Conservation (phyloP, 352 stramenopile species). For the Sclerospora graminicola region DNA sequence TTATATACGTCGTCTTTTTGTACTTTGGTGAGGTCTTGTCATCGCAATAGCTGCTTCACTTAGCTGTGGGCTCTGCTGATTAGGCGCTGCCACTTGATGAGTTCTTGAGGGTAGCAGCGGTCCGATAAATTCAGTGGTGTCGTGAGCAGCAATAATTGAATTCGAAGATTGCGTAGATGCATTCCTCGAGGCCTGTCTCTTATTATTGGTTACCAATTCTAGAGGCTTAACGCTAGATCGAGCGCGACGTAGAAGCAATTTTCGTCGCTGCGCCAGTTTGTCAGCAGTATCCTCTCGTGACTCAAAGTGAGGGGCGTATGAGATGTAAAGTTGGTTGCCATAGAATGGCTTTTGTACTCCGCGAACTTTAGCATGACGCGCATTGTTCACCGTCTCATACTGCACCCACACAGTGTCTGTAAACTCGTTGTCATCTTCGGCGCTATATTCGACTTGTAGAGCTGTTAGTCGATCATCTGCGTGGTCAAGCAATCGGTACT, state of each 20-base stretch:
- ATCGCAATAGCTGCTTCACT: not conserved
- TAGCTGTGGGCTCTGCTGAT: slow-evolving; percentile 1
- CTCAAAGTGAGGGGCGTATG: slow-evolving; percentile 58
- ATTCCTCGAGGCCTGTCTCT: not conserved
- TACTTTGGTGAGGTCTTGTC: slow-evolving; percentile 7
- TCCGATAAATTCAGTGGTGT: slow-evolving; percentile 31
- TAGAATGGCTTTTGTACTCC: slow-evolving; percentile 55
- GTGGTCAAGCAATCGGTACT: slow-evolving; percentile 43
- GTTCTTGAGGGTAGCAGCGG: slow-evolving; percentile 22
- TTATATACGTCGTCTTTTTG: slow-evolving; percentile 39
- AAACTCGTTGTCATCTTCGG: slow-evolving; percentile 26
- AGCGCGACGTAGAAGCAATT: slow-evolving; percentile 34
- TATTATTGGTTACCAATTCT: not conserved
- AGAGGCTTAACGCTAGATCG: not conserved
- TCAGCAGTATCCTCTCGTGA: slow-evolving; percentile 39
- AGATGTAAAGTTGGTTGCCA: slow-evolving; percentile 46
- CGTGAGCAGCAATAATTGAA: slow-evolving; percentile 1
- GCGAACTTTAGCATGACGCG: slow-evolving; percentile 51
- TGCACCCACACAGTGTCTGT: slow-evolving; percentile 58
- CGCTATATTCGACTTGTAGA: slow-evolving; percentile 7
- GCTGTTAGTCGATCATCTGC: slow-evolving; percentile 25
- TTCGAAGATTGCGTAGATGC: slow-evolving; percentile 6
- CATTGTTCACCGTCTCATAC: slow-evolving; percentile 70
- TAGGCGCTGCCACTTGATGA: not conserved
- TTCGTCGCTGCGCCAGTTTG: slow-evolving; percentile 50